Evolutionary conservation across 495 filamentous ascomycete genomes (phyloP).

Genomic region (Tuber microsphaerosporum): DNA sequence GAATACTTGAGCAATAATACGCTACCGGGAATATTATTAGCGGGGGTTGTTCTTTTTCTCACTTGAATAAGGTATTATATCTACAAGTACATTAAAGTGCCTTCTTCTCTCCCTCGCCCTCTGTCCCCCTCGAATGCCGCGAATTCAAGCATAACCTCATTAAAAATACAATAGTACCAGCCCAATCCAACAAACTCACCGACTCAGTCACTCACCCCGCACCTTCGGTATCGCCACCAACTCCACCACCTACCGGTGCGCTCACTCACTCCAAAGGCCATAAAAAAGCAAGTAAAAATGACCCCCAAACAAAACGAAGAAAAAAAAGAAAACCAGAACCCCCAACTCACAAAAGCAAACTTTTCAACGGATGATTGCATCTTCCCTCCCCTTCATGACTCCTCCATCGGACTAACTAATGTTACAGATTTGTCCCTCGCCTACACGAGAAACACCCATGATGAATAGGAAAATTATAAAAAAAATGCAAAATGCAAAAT

Average conservation of each 20-base stretch:
- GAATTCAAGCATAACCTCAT: neutral
- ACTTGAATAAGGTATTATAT: neutral
- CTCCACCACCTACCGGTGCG: neutral
- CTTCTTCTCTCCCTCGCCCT: neutral
- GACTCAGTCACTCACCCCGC: neutral
- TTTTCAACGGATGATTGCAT: constrained; percentile 2
- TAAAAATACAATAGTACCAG: neutral
- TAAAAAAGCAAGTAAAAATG: neutral
- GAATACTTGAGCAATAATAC: too few species aligned
- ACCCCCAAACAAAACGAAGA: neutral
- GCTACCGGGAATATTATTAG: too few species aligned
- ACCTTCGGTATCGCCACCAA: neutral
- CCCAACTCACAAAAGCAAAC: neutral
- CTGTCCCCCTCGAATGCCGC: neutral
- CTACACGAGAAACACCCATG: neutral
- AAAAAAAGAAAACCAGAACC: neutral
- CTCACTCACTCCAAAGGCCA: neutral
- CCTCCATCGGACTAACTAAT: neutral
- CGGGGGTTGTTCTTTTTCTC: too few species aligned
- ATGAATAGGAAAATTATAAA: neutral
- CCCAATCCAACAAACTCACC: neutral
- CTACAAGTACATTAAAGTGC: neutral
- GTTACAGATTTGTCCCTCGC: neutral
- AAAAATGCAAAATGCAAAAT: neutral
- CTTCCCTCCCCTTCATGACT: neutral